Base-by-base conservation (phyloP, 2,329 filamentous ascomycete species). In the Blumeriella jaapii region DNA sequence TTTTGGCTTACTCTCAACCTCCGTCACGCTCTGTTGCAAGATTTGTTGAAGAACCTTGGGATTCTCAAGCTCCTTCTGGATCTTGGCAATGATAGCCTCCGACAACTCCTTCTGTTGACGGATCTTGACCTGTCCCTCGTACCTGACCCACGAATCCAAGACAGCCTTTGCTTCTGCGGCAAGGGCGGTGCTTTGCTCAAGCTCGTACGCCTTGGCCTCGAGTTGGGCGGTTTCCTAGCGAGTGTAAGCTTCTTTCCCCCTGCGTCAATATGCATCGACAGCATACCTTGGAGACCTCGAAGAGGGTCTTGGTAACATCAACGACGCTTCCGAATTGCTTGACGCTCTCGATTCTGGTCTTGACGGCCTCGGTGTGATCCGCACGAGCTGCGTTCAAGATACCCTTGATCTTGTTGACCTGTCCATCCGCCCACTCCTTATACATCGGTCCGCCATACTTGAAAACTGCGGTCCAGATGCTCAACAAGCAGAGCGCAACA, bases 101-200 rank as follows among this genome's bases (percentile, higher is more conserved):
- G 91, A 85, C 50, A 98, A 77, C 74, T 98, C 91, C 65, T 74
- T 80, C 75, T 98, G 91, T 72, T 98, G 86, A 62, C 91, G 82
- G 71, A 89, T 82, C 82, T 96, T 98, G 59, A 98, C 87, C 72
- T 96, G 91, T 55, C 82, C 70, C 71, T 98, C 91, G 65, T 98
- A 98, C 61, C 91, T 82, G 48, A 96, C 87, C 93, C 91, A 98
- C 39, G 86, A 95, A 63, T 98, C 91, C 49, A 98, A 78, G 41
- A 96, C 91, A 44, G 73, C 58, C 80, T 95, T 98, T 58, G 89
- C 89, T 74, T 98, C 91, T 47, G 76, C 69, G 40, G 86, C 86
- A 50, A 98, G 71, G 53, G 86, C 82, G 44, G 89, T 95, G 69
- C 79, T 80, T 69, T 98, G 91, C 75, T 96, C 86, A 52, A 96